Evolutionary conservation across 1,284 basidiomycete species (phyloP), one percentile per base, ranked within the genome.

Genomic region (Heterobasidion occidentale): DNA sequence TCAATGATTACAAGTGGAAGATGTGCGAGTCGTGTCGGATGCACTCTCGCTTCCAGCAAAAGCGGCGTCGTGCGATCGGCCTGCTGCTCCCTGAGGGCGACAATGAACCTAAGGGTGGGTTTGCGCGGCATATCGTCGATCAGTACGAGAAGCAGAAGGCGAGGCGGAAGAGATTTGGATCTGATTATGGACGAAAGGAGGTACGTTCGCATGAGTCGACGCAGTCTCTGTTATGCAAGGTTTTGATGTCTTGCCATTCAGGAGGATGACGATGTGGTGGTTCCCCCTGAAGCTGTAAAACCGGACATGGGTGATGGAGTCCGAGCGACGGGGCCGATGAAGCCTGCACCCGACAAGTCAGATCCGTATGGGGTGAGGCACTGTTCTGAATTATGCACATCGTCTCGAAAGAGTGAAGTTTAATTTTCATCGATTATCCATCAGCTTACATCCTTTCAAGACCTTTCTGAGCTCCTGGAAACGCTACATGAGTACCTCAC

Each of bases 1-100:
- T 59, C 20, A 55, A 59, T 3, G 68, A 70, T 53, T 76, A 76
- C 60, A 61, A 59, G 14, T 73, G 63, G 63, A 70, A 70, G 58
- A 62, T 67, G 55, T 78, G 76, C 58, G 62, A 65, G 14, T 54
- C 61, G 2, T 77, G 75, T 54, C 70, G 69, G 15, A 56, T 52
- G 19, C 61, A 60, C 19, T 15, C 12, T 14, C 52, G 52, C 17
- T 53, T 53, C 34, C 15, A 44, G 27, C n/a, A 19, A 12, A 53
- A 53, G 27, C 36, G 42, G 38, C 38, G 36, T 3, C 17, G 42
- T 15, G 52, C 44, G 42, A 53, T 53, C 9, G 20, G 17, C n/a
- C 27, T 45, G 11, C 19, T 53, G 12, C 17, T 45, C 17, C 36
- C n/a, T 12, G 34, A 53, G 7, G 36, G 20, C 12, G 20, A 44